These are phyloP conservation scores for Candida ponderosae DNA, from an alignment of 805 yeast genomes.

Conservation along the genomic window DNA sequence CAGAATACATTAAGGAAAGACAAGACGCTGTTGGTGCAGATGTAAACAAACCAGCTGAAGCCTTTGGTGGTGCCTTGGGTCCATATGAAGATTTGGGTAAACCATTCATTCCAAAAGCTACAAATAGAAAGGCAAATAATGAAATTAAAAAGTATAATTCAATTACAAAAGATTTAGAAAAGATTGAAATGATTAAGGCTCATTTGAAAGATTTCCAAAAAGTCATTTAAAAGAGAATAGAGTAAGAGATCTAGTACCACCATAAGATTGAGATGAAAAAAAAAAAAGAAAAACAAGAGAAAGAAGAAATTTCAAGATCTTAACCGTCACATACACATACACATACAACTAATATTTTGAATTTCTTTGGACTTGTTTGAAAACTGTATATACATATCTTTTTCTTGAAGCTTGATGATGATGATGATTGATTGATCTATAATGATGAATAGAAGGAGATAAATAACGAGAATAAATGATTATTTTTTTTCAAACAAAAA, in stretches of 20 bases:
- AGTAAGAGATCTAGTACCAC: not conserved
- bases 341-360: too few relatives aligned
- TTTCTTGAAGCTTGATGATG: too few relatives aligned
- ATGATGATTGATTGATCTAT: too few relatives aligned
- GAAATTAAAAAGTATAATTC: constrained; percentile 3
- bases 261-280: too few relatives aligned
- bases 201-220: not conserved
- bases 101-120: constrained; percentile 51
- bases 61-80: constrained; percentile 64
- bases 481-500: too few relatives aligned
- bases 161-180: constrained; percentile 8
- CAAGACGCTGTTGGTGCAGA: constrained; percentile 56
- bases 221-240: not conserved
- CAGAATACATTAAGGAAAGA: constrained; percentile 43
- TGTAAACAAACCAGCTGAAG: constrained; percentile 53
- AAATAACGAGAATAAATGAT: too few relatives aligned
- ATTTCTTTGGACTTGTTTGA: too few relatives aligned
- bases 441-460: too few relatives aligned
- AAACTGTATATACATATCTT: too few relatives aligned
- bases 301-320: too few relatives aligned
- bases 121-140: constrained; percentile 9
- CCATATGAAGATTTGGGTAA: constrained; percentile 52
- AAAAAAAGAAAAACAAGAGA: too few relatives aligned
- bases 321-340: too few relatives aligned
- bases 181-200: constrained; percentile 2